Base-by-base conservation (phyloP, 768 basidiomycete species). In the Rhodotorula taiwanensis region DNA sequence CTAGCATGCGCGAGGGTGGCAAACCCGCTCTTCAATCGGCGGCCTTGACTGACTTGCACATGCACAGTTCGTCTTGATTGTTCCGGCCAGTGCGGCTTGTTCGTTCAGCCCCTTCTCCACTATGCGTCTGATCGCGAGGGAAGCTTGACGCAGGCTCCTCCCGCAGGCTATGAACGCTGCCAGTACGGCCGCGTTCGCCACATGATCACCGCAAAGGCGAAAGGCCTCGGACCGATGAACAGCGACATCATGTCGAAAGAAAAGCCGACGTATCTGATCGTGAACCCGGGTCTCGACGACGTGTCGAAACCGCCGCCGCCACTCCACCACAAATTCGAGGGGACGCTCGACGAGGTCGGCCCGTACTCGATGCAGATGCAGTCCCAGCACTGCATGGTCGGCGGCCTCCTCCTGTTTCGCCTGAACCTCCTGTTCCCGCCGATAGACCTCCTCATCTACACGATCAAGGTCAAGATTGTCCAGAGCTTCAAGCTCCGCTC, bases 401-500 rank as follows among this genome's bases (percentile, higher is more conserved):
- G 63, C 41, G 67, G 67, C 9, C 57, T 69, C 2, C 47, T 69
- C 16, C 62, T 69, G 25, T 62, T 69, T 41, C 67, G 67, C 44
- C 62, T 69, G 28, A 52, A 60, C n/a, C 62, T 69, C 30, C 49
- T 69, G 23, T 62, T 61, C 45, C 67, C 67, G 4, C 67, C 67
- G 0, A 52, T 45, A 23, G 57, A 58, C 39, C 31, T 65, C 56
- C 25, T 62, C 48, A 62, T 69, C 60, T 65, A 62, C 52, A 61
- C 63, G 27, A 59, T 69, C 63, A 64, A 65, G 25, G 62, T 69
- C 63, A 69, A 69, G 41, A 65, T 69, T 52, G 33, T 65, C 42
- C 67, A 69, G 27, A 49, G 45, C 5, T 69, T 69, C 41, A n/a
- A 36, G 16, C 60, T 69, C 13, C 52, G 34, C 33, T 69, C 67